Evolutionary conservation across 352 stramenopile genomes (phyloP).

Genomic region (Bremia lactucae): DNA sequence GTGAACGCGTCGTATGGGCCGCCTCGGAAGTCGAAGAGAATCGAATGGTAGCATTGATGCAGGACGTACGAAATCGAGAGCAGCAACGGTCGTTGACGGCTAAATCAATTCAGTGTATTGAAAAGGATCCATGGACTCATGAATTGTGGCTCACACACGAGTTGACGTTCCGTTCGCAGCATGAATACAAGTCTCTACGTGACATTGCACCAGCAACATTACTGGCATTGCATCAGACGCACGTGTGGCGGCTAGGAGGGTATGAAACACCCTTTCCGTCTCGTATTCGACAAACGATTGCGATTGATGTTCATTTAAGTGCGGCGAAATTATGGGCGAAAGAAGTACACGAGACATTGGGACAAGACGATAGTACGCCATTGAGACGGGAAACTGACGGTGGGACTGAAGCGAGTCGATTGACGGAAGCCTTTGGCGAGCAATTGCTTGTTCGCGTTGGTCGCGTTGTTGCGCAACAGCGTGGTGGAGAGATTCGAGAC

Average conservation of each 20-base stretch:
- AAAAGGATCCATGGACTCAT: slow-evolving; percentile 37
- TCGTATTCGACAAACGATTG: slow-evolving; percentile 43
- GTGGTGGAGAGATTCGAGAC: slow-evolving; percentile 66
- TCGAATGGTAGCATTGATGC: slow-evolving; percentile 50
- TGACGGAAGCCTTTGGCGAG: slow-evolving; percentile 18
- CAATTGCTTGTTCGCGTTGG: slow-evolving; percentile 58
- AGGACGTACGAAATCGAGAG: slow-evolving; percentile 34
- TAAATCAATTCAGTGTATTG: slow-evolving; percentile 7
- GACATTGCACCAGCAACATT: slow-evolving; percentile 21
- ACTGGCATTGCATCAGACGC: slow-evolving; percentile 16
- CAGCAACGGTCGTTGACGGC: slow-evolving; percentile 19
- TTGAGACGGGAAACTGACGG: slow-evolving; percentile 25
- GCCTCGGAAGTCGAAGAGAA: slow-evolving; percentile 78
- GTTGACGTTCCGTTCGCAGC: slow-evolving; percentile 58
- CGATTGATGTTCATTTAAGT: slow-evolving; percentile 31
- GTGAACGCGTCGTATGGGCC: slow-evolving; percentile 52
- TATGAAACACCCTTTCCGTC: slow-evolving; percentile 63
- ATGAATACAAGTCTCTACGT: slow-evolving; percentile 33
- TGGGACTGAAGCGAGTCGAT: slow-evolving; percentile 10
- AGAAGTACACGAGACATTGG: no score
- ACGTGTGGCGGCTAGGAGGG: slow-evolving; percentile 37
- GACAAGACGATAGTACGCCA: no score
- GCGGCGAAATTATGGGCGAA: slow-evolving; percentile 11
- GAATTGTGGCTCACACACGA: slow-evolving; percentile 56
- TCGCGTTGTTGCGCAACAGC: slow-evolving; percentile 56